These are phyloP conservation scores for Ambrosia hybrid DNA, from an alignment of 140 eudicot species.

Conservation along the genomic window DNA sequence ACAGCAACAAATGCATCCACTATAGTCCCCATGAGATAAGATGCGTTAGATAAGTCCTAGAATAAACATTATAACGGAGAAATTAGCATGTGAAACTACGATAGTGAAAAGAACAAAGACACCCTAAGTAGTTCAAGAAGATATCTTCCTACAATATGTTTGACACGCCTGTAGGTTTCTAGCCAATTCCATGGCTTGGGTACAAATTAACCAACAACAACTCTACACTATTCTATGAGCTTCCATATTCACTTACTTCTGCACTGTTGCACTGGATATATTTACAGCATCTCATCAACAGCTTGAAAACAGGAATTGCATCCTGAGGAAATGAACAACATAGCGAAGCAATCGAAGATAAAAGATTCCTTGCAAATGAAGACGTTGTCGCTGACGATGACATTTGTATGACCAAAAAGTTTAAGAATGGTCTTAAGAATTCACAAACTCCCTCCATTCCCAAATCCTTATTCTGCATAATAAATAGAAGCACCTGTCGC, in stretches of 20 bases:
- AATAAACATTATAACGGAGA: conserved; percentile 13
- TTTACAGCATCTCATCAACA: conserved; percentile 53
- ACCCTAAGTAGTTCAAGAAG: no score
- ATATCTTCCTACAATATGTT: no score
- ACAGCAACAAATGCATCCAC: conserved; percentile 75
- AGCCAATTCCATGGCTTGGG: no score
- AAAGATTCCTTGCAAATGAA: conserved; percentile 47
- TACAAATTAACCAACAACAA: not conserved
- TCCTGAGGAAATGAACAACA: conserved; percentile 68
- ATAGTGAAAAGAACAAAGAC: no score
- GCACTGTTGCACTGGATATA: conserved; percentile 49
- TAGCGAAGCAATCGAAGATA: conserved; percentile 61
- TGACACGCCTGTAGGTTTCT: no score
- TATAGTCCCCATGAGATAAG: conserved; percentile 41
- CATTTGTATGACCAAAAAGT: conserved; percentile 48
- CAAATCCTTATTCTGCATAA: conserved; percentile 48
- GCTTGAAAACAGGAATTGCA: conserved; percentile 64
- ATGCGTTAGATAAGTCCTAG: conserved; percentile 53
- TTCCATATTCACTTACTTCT: conserved; percentile 62
- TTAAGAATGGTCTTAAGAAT: conserved; percentile 64
- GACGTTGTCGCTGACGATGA: conserved; percentile 41
- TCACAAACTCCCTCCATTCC: conserved; percentile 77
- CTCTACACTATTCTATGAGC: not conserved
- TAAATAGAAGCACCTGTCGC: conserved; percentile 65
- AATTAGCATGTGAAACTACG: not conserved